Conservation (phyloP, 1,284 basidiomycete species). For the Ceratobasidium sp. region DNA sequence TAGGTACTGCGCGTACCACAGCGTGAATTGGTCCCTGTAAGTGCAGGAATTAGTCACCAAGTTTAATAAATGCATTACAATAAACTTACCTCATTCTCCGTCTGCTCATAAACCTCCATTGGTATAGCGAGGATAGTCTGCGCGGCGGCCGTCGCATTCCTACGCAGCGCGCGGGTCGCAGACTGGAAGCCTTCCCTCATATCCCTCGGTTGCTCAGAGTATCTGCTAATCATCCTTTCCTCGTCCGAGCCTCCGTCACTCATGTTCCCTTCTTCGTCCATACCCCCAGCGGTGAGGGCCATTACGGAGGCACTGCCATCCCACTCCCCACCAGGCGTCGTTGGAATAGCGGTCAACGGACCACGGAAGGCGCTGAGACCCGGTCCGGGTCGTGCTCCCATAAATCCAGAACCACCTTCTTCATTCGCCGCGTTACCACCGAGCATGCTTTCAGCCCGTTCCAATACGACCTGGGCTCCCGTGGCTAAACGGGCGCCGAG, state of each 20-base stretch:
- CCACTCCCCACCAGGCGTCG: slow-evolving; percentile 23
- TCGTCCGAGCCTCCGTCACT: slow-evolving; percentile 55
- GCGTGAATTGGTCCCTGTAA: slow-evolving; percentile 87
- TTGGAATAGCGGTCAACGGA: slow-evolving; percentile 28
- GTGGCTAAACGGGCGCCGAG: slow-evolving; percentile 95
- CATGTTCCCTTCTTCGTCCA: slow-evolving; percentile 60
- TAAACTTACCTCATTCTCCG: slow-evolving; percentile 81
- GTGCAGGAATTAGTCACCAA: slow-evolving; percentile 17
- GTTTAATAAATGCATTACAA: background rate
- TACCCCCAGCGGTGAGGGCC: slow-evolving; percentile 52
- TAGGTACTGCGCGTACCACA: slow-evolving; percentile 95
- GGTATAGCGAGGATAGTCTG: slow-evolving; percentile 99
- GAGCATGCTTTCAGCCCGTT: slow-evolving; percentile 93
- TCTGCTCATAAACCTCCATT: slow-evolving; percentile 98
- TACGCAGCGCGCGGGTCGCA: slow-evolving; percentile 87
- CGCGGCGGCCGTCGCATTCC: slow-evolving; percentile 91
- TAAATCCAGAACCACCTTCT: slow-evolving; percentile 42
- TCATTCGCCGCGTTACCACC: slow-evolving; percentile 66
- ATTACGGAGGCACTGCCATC: slow-evolving; percentile 41
- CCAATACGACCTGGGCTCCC: slow-evolving; percentile 96
- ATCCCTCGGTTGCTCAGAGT: slow-evolving; percentile 89
- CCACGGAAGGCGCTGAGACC: slow-evolving; percentile 42
- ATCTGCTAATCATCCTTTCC: slow-evolving; percentile 74
- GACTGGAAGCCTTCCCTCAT: slow-evolving; percentile 90
- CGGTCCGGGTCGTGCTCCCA: slow-evolving; percentile 40